These are phyloP conservation scores for Candida xyloterini DNA, from an alignment of 805 yeast genomes.

Conservation along the genomic window DNA sequence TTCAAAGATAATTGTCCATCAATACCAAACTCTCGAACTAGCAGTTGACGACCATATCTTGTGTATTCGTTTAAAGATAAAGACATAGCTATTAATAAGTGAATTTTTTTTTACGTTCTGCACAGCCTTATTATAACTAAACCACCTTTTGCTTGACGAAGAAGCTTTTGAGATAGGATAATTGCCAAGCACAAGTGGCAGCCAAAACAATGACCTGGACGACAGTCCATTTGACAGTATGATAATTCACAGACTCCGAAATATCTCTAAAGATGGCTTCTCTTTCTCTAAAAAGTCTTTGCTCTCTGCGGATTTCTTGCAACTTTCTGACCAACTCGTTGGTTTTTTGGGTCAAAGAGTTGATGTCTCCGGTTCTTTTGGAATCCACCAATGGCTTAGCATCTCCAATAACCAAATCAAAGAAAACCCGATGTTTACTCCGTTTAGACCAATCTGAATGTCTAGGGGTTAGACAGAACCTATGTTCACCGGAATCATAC, in stretches of 20 bases:
- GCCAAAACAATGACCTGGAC: slow-evolving; percentile 62
- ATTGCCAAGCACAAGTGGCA: slow-evolving; percentile 70
- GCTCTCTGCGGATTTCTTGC: slow-evolving; percentile 61
- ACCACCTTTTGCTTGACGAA: slow-evolving; percentile 77
- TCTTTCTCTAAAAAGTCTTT: slow-evolving; percentile 65
- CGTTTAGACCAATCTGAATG: slow-evolving; percentile 45
- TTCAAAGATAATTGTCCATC: slow-evolving; percentile 59
- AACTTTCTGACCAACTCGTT: slow-evolving; percentile 55
- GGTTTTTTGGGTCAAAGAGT: slow-evolving; percentile 54
- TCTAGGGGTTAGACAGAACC: slow-evolving; percentile 63
- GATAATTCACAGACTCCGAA: slow-evolving; percentile 65
- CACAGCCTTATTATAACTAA: slow-evolving; percentile 24
- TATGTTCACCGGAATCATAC: slow-evolving; percentile 73
- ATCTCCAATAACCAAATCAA: slow-evolving; percentile 67
- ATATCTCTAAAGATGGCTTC: slow-evolving; percentile 71
- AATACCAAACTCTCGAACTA: slow-evolving; percentile 74
- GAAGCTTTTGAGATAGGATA: slow-evolving; percentile 69
- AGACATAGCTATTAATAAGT: slow-evolving; percentile 1
- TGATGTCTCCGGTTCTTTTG: slow-evolving; percentile 57
- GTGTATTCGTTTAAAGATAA: slow-evolving; percentile 59
- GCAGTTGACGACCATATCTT: slow-evolving; percentile 93
- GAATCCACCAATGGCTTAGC: slow-evolving; percentile 62
- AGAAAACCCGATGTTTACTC: slow-evolving; percentile 61
- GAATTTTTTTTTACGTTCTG: slow-evolving; percentile 3
- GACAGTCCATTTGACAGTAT: slow-evolving; percentile 72